phyloP scores from a whole-genome alignment of 441 rosid genomes.

The Macaranga tanarius region DNA sequence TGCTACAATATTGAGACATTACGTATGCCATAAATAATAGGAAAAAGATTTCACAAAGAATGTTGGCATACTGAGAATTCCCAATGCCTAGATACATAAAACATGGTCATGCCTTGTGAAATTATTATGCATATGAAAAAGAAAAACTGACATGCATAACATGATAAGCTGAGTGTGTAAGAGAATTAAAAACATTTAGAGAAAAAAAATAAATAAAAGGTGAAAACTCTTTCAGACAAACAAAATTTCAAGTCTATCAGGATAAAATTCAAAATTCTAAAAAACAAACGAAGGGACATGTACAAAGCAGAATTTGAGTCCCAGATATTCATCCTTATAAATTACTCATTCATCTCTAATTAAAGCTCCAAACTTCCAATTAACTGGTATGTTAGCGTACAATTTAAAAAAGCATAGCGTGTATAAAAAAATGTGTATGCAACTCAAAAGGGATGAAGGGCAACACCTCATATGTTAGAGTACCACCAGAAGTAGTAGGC shows the following conservation, averaged over 20 bases:
- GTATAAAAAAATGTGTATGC: no score
- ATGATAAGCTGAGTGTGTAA: background rate
- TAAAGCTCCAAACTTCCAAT: no score
- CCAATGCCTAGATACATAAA: background rate
- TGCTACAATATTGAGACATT: background rate
- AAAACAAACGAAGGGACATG: background rate
- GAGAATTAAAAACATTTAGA: background rate
- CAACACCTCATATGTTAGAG: constrained; percentile 87
- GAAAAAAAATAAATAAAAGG: no score
- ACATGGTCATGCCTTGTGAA: background rate
- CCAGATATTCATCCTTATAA: background rate
- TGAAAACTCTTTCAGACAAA: no score
- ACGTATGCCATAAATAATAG: no score
- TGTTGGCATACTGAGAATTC: background rate
- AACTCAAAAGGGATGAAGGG: constrained; percentile 8
- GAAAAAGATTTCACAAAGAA: background rate
- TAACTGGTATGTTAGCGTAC: background rate
- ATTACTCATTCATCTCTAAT: no score
- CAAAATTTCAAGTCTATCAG: no score
- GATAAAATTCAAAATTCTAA: constrained; percentile 1
- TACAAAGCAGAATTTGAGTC: background rate
- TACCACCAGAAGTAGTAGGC: constrained; percentile 85
- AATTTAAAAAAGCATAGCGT: background rate
- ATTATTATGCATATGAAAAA: background rate
- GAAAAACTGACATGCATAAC: background rate